Conservation (phyloP, 371 early-diverging fungal genomes). For the Mucor lusitanicus region DNA sequence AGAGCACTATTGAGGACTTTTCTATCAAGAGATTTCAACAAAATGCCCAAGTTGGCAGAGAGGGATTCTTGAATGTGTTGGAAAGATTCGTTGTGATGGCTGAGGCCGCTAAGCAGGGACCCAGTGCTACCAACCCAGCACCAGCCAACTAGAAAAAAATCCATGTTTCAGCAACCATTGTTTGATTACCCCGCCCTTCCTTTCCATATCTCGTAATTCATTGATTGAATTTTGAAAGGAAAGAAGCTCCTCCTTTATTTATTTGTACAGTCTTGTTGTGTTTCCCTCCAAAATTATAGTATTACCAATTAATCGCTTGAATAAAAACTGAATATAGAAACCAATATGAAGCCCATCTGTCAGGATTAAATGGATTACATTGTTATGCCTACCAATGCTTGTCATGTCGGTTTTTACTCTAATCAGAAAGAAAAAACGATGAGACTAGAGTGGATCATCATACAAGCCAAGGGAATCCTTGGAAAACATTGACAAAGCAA, state of each 20-base stretch:
- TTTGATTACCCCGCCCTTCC: background rate
- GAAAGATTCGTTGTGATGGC: slow-evolving; percentile 55
- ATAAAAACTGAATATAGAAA: background rate
- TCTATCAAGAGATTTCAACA: slow-evolving; percentile 84
- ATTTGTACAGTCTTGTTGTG: background rate
- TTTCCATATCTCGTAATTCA: background rate
- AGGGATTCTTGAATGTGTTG: slow-evolving; percentile 74
- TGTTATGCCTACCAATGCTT: too few species aligned
- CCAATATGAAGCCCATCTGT: background rate
- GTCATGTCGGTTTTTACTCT: too few species aligned
- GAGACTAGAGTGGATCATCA: too few species aligned
- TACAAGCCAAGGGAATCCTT: too few species aligned
- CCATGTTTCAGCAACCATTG: background rate
- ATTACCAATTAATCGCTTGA: background rate
- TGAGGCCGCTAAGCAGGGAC: slow-evolving; percentile 26
- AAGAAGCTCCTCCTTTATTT: background rate
- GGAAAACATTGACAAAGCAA: too few species aligned
- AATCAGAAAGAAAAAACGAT: too few species aligned
- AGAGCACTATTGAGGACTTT: slow-evolving; percentile 84
- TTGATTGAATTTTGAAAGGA: background rate
- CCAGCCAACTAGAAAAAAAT: background rate
- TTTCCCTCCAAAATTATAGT: background rate
- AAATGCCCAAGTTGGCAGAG: slow-evolving; percentile 80
- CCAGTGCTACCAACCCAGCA: background rate
- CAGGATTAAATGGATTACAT: background rate